Evolutionary conservation across 1,139 yeast genomes (phyloP).

Genomic region (Hemisphaericaspora subhashii): DNA sequence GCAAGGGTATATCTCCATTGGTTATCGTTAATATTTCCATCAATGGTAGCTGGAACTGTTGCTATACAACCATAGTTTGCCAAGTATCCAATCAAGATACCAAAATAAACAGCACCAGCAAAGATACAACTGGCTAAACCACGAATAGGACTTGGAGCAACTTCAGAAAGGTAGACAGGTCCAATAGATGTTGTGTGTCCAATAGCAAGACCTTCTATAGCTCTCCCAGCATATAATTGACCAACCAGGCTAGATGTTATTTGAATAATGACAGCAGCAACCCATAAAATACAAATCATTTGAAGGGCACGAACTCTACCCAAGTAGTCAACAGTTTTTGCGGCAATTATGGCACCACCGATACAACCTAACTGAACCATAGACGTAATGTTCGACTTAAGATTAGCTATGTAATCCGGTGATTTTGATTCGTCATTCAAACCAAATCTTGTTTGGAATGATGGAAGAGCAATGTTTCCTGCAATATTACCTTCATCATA

Average conservation of each 20-base stretch:
- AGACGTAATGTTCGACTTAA: constrained; percentile 55
- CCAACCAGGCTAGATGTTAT: constrained; percentile 44
- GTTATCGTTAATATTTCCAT: constrained; percentile 18
- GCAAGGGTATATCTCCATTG: constrained; percentile 43
- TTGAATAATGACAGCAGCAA: constrained; percentile 49
- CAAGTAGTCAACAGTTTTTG: constrained; percentile 45
- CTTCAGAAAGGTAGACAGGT: constrained; percentile 50
- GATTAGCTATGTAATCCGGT: constrained; percentile 39
- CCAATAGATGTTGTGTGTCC: constrained; percentile 61
- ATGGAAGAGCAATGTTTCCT: constrained; percentile 16
- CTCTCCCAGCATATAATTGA: constrained; percentile 54
- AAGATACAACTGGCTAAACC: constrained; percentile 52
- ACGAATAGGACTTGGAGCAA: constrained; percentile 53
- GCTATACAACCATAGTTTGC: constrained; percentile 44
- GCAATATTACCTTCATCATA: constrained; percentile 53
- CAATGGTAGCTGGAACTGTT: constrained; percentile 23
- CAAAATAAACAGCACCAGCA: constrained; percentile 57
- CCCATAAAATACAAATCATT: constrained; percentile 44
- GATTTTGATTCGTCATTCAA: constrained; percentile 40
- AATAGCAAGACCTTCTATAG: constrained; percentile 54
- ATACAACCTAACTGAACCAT: constrained; percentile 66
- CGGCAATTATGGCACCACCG: constrained; percentile 54
- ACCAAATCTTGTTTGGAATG: constrained; percentile 48
- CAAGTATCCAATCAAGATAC: constrained; percentile 53
- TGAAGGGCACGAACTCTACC: constrained; percentile 59